Evolutionary conservation across 257 asterid genomes (phyloP).

Genomic region (Nicotiana sylvestris): DNA sequence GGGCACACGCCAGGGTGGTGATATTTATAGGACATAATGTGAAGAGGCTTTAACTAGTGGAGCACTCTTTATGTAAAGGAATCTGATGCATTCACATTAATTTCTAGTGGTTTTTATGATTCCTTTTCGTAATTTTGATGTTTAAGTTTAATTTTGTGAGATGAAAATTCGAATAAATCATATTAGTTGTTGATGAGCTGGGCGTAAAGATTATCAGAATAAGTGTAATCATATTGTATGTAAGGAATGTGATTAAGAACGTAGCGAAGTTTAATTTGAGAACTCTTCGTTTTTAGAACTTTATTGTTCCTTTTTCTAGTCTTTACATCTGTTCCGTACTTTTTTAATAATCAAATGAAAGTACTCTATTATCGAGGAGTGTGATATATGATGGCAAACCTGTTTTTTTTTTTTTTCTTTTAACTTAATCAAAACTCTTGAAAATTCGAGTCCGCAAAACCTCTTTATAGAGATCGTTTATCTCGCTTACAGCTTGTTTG

Average conservation of each 20-base stretch:
- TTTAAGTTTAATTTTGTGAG: not conserved
- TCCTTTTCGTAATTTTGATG: not conserved
- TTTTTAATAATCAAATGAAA: not conserved
- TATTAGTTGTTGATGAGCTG: not conserved
- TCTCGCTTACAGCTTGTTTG: too few relatives aligned
- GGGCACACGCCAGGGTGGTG: conserved; percentile 36
- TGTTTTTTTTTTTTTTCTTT: not conserved
- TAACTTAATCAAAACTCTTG: not conserved
- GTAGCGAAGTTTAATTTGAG: not conserved
- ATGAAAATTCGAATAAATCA: not conserved
- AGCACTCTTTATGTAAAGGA: conserved; percentile 8
- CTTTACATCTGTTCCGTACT: not conserved
- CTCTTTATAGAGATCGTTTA: too few relatives aligned
- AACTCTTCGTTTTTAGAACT: not conserved
- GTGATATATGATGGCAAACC: not conserved
- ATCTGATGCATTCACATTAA: conserved; percentile 36
- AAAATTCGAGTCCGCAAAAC: too few relatives aligned
- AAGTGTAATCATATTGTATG: not conserved
- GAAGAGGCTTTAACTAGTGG: conserved; percentile 6
- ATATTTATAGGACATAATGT: conserved; percentile 26
- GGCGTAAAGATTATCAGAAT: not conserved
- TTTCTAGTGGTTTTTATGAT: not conserved
- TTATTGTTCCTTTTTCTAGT: not conserved
- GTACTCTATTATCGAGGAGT: not conserved
- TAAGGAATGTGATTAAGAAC: not conserved